Evolutionary conservation across 2,329 filamentous ascomycete genomes (phyloP).

Genomic region (Aureobasidium leucospermi): DNA sequence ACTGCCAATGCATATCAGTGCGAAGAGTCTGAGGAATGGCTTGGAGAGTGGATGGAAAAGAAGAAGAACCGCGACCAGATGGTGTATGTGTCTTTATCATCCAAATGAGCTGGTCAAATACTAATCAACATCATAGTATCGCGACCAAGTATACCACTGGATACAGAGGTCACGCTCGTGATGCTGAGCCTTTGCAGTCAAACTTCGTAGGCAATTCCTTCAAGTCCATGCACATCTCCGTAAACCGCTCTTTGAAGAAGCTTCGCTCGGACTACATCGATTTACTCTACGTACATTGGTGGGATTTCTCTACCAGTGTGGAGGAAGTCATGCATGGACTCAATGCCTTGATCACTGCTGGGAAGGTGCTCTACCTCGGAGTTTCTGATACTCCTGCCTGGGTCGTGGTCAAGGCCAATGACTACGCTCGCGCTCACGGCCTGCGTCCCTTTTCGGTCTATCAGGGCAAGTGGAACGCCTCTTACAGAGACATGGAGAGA

Average conservation of each 20-base stretch:
- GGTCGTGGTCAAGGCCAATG: conserved; percentile 25
- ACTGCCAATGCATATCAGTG: conserved; percentile 39
- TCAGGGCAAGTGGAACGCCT: conserved; percentile 36
- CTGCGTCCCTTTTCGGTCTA: conserved; percentile 34
- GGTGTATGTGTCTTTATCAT: conserved; percentile 19
- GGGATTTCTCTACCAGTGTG: conserved; percentile 36
- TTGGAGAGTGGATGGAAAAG: conserved; percentile 37
- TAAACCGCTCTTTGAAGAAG: conserved; percentile 25
- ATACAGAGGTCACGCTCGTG: conserved; percentile 21
- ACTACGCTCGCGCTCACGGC: conserved; percentile 35
- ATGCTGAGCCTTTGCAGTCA: conserved; percentile 11
- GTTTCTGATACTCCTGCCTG: conserved; percentile 38
- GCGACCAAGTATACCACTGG: conserved; percentile 34
- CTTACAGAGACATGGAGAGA: conserved; percentile 37
- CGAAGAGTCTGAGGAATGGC: conserved; percentile 35
- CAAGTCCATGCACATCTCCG: conserved; percentile 37
- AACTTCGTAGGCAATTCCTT: conserved; percentile 31
- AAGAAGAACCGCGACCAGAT: conserved; percentile 33
- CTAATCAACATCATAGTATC: conserved; percentile 23
- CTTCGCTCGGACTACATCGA: conserved; percentile 62
- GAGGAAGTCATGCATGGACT: conserved; percentile 39
- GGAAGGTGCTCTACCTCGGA: conserved; percentile 40
- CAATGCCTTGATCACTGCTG: conserved; percentile 33
- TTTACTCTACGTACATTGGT: conserved; percentile 37
- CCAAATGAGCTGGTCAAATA: neutral